phyloP scores from a whole-genome alignment of 352 stramenopile species.

The Saprolegnia parasitica region DNA sequence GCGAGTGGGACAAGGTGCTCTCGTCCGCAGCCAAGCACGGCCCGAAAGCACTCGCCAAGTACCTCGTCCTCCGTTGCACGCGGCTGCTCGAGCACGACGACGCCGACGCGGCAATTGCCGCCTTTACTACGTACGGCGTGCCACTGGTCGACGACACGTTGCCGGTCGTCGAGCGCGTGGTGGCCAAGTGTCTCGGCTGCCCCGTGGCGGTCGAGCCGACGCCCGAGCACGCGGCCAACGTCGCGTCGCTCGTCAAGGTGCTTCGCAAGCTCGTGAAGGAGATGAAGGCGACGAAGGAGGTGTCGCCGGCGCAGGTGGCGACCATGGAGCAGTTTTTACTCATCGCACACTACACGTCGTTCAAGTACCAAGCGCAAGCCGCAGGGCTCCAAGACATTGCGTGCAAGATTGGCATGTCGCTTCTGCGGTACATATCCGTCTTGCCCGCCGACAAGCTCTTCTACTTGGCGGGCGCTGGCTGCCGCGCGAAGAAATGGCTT shows the following conservation, averaged over 20 bases:
- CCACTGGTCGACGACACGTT: slow-evolving; percentile 54
- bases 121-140: slow-evolving; percentile 70
- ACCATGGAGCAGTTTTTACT: slow-evolving; percentile 79
- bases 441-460: slow-evolving; percentile 94
- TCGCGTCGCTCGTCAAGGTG: slow-evolving; percentile 61
- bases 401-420: slow-evolving; percentile 77
- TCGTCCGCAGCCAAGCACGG: slow-evolving; percentile 77
- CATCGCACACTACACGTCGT: slow-evolving; percentile 68
- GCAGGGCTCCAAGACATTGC: slow-evolving; percentile 61
- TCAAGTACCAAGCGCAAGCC: slow-evolving; percentile 58
- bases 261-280: slow-evolving; percentile 71
- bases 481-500: slow-evolving; percentile 83
- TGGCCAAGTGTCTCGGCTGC: slow-evolving; percentile 50
- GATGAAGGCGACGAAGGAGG: slow-evolving; percentile 52
- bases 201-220: slow-evolving; percentile 42
- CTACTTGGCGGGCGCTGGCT: slow-evolving; percentile 78
- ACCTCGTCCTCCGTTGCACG: slow-evolving; percentile 70
- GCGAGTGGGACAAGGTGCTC: slow-evolving; percentile 92
- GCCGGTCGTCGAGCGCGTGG: slow-evolving; percentile 51
- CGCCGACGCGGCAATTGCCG: slow-evolving; percentile 67
- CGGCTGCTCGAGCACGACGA: slow-evolving; percentile 72
- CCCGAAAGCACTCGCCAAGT: slow-evolving; percentile 73
- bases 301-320: slow-evolving; percentile 42
- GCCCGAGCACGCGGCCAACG: slow-evolving; percentile 38
- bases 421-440: slow-evolving; percentile 85